phyloP scores from a whole-genome alignment of 768 basidiomycete species.

The Hydnomerulius pinastri region DNA sequence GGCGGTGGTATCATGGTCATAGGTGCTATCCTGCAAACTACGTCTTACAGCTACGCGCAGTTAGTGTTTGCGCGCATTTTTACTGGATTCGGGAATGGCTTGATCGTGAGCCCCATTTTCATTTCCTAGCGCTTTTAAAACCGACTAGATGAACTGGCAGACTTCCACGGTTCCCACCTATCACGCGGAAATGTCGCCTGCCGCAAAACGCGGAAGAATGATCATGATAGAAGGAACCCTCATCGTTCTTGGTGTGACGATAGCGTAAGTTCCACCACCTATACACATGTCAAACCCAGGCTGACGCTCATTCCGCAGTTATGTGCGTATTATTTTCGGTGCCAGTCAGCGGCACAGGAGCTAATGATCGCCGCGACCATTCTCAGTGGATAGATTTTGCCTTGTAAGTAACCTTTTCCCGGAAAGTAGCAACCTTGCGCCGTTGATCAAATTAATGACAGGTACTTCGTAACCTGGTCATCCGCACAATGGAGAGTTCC shows the following conservation, averaged over 20 bases:
- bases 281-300: background rate
- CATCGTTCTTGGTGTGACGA: constrained; percentile 36
- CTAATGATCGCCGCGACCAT: too few species aligned
- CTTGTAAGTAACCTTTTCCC: too few species aligned
- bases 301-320: too few species aligned
- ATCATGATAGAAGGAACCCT: constrained; percentile 8
- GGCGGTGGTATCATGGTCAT: constrained; percentile 44
- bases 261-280: constrained; percentile 32
- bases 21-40: constrained; percentile 38
- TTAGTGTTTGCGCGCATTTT: constrained; percentile 43
- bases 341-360: too few species aligned
- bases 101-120: constrained; percentile 32
- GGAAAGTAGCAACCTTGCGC: too few species aligned
- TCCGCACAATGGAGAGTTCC: constrained; percentile 46
- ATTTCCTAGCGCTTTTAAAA: too few species aligned
- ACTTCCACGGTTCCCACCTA: constrained; percentile 47
- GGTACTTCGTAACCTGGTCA: constrained; percentile 30
- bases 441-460: too few species aligned
- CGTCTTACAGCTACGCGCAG: constrained; percentile 40
- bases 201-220: constrained; percentile 42
- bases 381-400: too few species aligned
- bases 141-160: too few species aligned
- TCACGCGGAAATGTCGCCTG: constrained; percentile 47
- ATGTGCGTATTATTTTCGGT: too few species aligned
- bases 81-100: constrained; percentile 44